Conservation (phyloP, 2,329 filamentous ascomycete species). For the Catunica adiposa region DNA sequence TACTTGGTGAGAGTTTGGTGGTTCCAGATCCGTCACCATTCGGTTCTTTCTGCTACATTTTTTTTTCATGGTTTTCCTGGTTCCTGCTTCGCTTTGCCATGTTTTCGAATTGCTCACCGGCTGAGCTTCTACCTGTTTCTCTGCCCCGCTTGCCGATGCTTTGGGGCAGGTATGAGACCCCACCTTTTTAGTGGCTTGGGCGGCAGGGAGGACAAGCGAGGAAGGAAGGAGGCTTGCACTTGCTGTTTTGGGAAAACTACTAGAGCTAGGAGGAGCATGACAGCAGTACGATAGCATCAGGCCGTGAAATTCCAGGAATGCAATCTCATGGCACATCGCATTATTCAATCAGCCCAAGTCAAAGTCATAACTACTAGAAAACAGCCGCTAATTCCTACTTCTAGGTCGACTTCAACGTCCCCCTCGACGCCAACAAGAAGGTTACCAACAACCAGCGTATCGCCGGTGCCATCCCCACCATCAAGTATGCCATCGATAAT, state of each 20-base stretch:
- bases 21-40: neutral
- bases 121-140: neutral
- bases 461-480: slow-evolving; percentile 83
- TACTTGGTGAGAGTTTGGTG: slow-evolving; percentile 16
- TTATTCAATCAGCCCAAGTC: neutral
- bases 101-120: too few relatives aligned
- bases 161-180: neutral
- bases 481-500: slow-evolving; percentile 82
- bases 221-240: neutral
- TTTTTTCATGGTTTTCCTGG: too few relatives aligned
- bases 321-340: neutral
- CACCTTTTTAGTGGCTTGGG: too few relatives aligned
- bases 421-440: slow-evolving; percentile 80
- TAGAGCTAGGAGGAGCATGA: neutral
- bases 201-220: too few relatives aligned
- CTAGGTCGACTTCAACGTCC: slow-evolving; percentile 99
- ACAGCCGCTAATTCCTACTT: neutral
- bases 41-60: neutral
- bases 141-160: too few relatives aligned
- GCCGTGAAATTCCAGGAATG: neutral
- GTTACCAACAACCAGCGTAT: slow-evolving; percentile 98
- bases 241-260: slow-evolving; percentile 2
- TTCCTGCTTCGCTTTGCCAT: too few relatives aligned
- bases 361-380: slow-evolving; percentile 2
- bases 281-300: too few relatives aligned